Evolutionary conservation across 345 rosid species (phyloP).

Genomic region (Acer campestre): DNA sequence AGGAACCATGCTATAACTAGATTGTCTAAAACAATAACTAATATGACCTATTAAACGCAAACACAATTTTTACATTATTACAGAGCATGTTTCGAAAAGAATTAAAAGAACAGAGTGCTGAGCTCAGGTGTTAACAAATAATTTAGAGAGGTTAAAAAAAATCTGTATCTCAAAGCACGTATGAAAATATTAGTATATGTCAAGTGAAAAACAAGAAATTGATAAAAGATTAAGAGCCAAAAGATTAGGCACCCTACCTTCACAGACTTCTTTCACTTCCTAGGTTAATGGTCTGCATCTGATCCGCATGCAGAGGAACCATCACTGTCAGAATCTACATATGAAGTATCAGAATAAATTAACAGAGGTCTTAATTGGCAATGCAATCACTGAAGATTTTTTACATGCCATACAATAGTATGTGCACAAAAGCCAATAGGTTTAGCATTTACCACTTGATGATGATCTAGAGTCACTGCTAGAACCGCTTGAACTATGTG

Average conservation of each 20-base stretch:
- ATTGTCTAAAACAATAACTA: neutral
- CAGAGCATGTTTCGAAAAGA: neutral
- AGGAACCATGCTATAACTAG: neutral
- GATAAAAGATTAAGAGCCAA: conserved; percentile 3
- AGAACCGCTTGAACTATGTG: conserved; percentile 51
- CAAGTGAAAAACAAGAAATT: conserved; percentile 6
- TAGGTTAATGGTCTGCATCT: conserved; percentile 25
- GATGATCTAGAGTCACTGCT: conserved; percentile 51
- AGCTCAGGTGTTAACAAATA: neutral
- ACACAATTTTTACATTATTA: neutral
- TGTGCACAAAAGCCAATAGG: neutral
- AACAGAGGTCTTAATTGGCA: neutral
- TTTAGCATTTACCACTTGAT: conserved; percentile 45
- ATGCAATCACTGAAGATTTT: neutral
- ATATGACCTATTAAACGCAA: neutral
- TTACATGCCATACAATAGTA: neutral
- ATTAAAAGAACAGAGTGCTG: neutral
- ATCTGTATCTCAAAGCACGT: neutral
- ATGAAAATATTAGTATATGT: neutral
- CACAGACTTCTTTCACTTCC: conserved; percentile 21
- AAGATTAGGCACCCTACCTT: conserved; percentile 27
- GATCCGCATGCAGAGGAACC: conserved; percentile 43
- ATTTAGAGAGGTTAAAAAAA: neutral
- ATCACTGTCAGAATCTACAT: conserved; percentile 46
- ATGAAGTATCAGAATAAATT: conserved; percentile 9